Evolutionary conservation across 495 filamentous ascomycete species (phyloP), one percentile per base, ranked within the genome.

Genomic region (Daldinia concentrica): DNA sequence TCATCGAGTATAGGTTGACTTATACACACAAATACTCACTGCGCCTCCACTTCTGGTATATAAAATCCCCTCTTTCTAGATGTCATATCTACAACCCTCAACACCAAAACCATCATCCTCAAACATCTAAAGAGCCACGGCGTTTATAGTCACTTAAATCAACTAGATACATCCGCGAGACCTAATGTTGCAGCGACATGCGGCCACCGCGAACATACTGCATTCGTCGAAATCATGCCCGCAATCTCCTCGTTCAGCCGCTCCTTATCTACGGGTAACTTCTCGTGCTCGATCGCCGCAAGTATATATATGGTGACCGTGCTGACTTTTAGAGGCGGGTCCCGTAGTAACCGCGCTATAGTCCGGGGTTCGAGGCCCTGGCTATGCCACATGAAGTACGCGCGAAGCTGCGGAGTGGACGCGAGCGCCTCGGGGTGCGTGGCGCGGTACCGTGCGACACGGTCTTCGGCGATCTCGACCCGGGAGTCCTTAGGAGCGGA

Each of bases 341-440:
- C 80, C 1, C 89, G 79, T 34, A 89, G 71, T 9, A 87, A 56
- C 7, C 55, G 68, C n/a, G 86, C 86, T n/a, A 89, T 80, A 0
- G 78, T 75, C 0, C 69, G 41, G 4, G 86, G 70, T 0, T 76
- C 62, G 6, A 89, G 78, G 14, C 74, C 75, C 59, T 86, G 80
- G 5, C 75, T 51, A 68, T 88, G 78, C 90, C 90, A 92, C 54
- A 92, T 77, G 61, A 84, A 82, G 67, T 91, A 91, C 1, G 88
- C 84, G 19, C 88, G 84, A 14, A 92, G 82, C n/a, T 80, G 70
- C 1, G 82, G 29, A 0, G 63, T 62, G 6, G 64, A 39, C 6
- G 79, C 74, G 22, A 43, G 71, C 9, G 62, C 19, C n/a, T 62
- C 48, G 12, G 77, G 74, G 36, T 76, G 72, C 4, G 72, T 29